Conservation (phyloP, 306 rosid genomes). For the Urtica urens region DNA sequence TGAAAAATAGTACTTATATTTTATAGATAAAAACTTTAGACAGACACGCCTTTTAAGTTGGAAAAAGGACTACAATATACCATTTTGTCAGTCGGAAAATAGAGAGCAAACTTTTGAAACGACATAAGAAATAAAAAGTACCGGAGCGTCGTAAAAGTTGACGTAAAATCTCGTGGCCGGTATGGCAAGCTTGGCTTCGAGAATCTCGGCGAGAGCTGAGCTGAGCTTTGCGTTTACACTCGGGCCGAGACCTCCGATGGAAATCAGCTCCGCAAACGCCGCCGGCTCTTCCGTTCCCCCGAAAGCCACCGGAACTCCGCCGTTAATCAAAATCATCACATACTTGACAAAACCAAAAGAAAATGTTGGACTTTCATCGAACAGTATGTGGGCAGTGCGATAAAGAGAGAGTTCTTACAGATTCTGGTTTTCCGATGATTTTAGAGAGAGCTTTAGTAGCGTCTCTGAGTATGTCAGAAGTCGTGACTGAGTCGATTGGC, state of each 20-base stretch:
- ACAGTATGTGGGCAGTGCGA: slow-evolving; percentile 25
- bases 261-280: slow-evolving; percentile 80
- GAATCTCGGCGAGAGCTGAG: slow-evolving; percentile 82
- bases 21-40: too few species aligned
- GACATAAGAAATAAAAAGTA: too few species aligned
- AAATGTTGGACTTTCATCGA: slow-evolving; percentile 30
- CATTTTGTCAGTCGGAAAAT: too few species aligned
- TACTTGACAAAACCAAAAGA: slow-evolving; percentile 27
- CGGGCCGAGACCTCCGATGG: slow-evolving; percentile 82
- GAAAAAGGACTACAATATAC: too few species aligned
- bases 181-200: slow-evolving; percentile 68
- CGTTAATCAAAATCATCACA: slow-evolving; percentile 88
- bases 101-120: too few species aligned
- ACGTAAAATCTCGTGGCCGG: slow-evolving; percentile 81
- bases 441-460: slow-evolving; percentile 88
- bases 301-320: slow-evolving; percentile 74
- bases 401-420: slow-evolving; percentile 34
- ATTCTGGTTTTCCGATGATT: slow-evolving; percentile 88
- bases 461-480: slow-evolving; percentile 86
- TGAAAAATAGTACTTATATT: too few species aligned
- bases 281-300: slow-evolving; percentile 88
- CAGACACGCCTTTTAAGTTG: too few species aligned
- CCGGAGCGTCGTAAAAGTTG: slow-evolving; percentile 80
- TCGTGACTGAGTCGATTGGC: slow-evolving; percentile 73
- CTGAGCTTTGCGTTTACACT: slow-evolving; percentile 72